These are phyloP conservation scores for Verticillium tricorpus DNA, from an alignment of 2,329 filamentous ascomycete genomes.

Conservation along the genomic window DNA sequence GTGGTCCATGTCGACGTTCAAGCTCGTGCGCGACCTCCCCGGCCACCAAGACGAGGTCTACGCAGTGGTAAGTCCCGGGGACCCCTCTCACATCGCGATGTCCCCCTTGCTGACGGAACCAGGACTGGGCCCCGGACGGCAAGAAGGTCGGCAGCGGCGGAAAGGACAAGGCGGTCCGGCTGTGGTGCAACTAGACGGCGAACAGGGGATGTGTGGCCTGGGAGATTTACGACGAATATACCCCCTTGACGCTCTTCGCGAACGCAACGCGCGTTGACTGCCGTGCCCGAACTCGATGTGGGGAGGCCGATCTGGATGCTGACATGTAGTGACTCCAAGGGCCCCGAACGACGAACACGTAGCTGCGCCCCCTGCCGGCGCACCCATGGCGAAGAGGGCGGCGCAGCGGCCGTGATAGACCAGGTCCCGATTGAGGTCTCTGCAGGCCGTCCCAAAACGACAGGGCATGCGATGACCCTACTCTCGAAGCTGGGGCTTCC, in stretches of 20 bases:
- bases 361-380: neutral
- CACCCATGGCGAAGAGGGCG: neutral
- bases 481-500: too few relatives aligned
- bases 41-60: slow-evolving; percentile 93
- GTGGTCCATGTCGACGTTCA: slow-evolving; percentile 85
- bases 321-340: neutral
- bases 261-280: too few relatives aligned
- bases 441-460: neutral
- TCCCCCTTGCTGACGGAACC: neutral
- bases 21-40: slow-evolving; percentile 74
- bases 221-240: neutral
- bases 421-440: neutral
- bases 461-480: neutral
- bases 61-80: slow-evolving; percentile 50
- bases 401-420: neutral
- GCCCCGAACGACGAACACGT: neutral
- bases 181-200: slow-evolving; percentile 55
- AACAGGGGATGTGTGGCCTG: neutral
- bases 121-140: slow-evolving; percentile 89
- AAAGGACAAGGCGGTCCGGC: slow-evolving; percentile 75
- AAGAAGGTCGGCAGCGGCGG: slow-evolving; percentile 86
- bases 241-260: neutral
- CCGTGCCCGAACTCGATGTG: neutral
- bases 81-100: neutral
- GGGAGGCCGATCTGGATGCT: neutral